Percentiles rank a stretch among this genome's conserved stretches.
phyloP scores from a whole-genome alignment of 2,329 filamentous ascomycete genomes.

The Cercospora berteroae region DNA sequence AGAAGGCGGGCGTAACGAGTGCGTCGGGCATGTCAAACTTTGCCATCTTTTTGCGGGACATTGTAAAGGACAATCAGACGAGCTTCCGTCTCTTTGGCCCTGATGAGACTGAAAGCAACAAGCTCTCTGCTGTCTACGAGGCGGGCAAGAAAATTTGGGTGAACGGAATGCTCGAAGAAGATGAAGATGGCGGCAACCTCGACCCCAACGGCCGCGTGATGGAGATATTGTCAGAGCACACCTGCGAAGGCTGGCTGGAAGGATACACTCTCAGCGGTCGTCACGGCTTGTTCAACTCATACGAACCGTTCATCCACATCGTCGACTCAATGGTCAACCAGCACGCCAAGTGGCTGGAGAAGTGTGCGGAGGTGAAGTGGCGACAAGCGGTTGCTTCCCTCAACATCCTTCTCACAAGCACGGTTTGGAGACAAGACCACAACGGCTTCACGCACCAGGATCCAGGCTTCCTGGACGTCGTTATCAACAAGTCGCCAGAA shows the following conservation, averaged over 20 bases:
- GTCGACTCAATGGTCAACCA: slow-evolving; percentile 85
- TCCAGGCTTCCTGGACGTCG: slow-evolving; percentile 74
- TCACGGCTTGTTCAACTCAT: slow-evolving; percentile 75
- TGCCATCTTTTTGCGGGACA: slow-evolving; percentile 64
- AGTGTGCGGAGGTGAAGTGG: slow-evolving; percentile 77
- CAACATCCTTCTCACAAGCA: slow-evolving; percentile 75
- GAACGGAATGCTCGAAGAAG: slow-evolving; percentile 74
- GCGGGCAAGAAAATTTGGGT: slow-evolving; percentile 78
- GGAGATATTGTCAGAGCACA: slow-evolving; percentile 83
- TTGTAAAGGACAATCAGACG: slow-evolving; percentile 62
- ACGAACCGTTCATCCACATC: slow-evolving; percentile 79
- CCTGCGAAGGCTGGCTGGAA: slow-evolving; percentile 76
- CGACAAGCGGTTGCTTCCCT: slow-evolving; percentile 69
- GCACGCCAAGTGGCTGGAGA: slow-evolving; percentile 83
- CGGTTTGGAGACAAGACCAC: slow-evolving; percentile 80
- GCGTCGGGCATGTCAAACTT: slow-evolving; percentile 69
- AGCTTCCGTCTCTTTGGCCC: slow-evolving; percentile 76
- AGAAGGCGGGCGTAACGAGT: slow-evolving; percentile 52
- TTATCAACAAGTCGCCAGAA: slow-evolving; percentile 76
- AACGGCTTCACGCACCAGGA: slow-evolving; percentile 83
- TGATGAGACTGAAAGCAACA: slow-evolving; percentile 80
- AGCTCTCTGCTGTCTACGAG: slow-evolving; percentile 68
- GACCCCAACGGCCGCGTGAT: slow-evolving; percentile 68
- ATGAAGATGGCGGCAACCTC: slow-evolving; percentile 71
- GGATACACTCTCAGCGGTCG: slow-evolving; percentile 73